Conservation (phyloP, 352 stramenopile species). For the Globisporangium cederbergense region DNA sequence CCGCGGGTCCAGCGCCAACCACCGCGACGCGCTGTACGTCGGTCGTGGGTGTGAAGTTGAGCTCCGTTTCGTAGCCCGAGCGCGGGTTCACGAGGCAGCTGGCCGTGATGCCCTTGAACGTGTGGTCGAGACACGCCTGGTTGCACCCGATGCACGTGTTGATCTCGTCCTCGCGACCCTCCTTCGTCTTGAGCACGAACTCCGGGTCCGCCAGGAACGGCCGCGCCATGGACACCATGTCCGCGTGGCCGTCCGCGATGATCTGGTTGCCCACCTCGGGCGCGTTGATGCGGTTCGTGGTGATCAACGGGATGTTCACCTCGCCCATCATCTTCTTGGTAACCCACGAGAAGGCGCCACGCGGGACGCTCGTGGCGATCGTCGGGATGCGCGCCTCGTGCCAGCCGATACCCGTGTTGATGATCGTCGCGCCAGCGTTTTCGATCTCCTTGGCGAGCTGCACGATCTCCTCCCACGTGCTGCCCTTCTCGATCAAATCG, state of each 20-base stretch:
- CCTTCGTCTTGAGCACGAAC: slow-evolving; percentile 91
- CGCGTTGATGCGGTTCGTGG: slow-evolving; percentile 98
- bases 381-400: slow-evolving; percentile 97
- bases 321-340: slow-evolving; percentile 90
- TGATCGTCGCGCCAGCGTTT: slow-evolving; percentile 92
- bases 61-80: slow-evolving; percentile 93
- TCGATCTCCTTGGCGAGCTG: slow-evolving; percentile 90
- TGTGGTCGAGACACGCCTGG: slow-evolving; percentile 97
- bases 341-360: slow-evolving; percentile 93
- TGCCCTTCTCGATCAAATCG: slow-evolving; percentile 93
- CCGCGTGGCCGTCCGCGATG: slow-evolving; percentile 79
- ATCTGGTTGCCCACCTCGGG: slow-evolving; percentile 89
- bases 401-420: slow-evolving; percentile 99
- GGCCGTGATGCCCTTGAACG: slow-evolving; percentile 93
- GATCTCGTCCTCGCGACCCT: slow-evolving; percentile 90
- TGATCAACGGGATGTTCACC: slow-evolving; percentile 92
- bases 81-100: slow-evolving; percentile 96
- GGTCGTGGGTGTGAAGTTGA: slow-evolving; percentile 67
- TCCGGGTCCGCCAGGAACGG: slow-evolving; percentile 95
- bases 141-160: slow-evolving; percentile 99
- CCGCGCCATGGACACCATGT: slow-evolving; percentile 86
- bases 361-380: slow-evolving; percentile 95
- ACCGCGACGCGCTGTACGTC: slow-evolving; percentile 79
- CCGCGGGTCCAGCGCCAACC: slow-evolving; percentile 92
- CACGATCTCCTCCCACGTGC: slow-evolving; percentile 86